Percentiles rank a stretch among this genome's conserved stretches.
These are phyloP conservation scores for Favolaschia claudopus DNA, from an alignment of 768 basidiomycete genomes.

Conservation along the genomic window DNA sequence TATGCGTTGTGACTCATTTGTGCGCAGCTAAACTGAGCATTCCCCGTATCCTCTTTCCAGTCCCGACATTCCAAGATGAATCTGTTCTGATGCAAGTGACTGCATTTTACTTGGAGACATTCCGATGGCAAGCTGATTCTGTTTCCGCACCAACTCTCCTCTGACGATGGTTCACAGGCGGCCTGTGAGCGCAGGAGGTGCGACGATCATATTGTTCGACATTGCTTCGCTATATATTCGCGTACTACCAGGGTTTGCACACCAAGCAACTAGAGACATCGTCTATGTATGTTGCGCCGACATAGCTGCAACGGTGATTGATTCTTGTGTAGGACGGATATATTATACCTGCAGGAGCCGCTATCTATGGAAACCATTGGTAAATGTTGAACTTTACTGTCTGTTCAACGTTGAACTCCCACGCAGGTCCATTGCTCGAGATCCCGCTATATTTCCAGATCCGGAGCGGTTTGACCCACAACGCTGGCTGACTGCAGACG, in stretches of 20 bases:
- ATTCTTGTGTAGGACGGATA: conserved; percentile 45
- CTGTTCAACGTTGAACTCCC: not conserved
- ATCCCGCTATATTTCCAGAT: conserved; percentile 61
- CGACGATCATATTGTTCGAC: conserved; percentile 27
- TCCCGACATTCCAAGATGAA: conserved; percentile 50
- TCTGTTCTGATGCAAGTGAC: conserved; percentile 51
- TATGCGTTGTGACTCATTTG: not conserved
- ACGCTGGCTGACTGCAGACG: conserved; percentile 57
- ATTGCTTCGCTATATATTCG: conserved; percentile 61
- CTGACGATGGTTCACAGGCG: conserved; percentile 28
- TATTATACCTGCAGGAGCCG: conserved; percentile 63
- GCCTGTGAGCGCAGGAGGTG: conserved; percentile 57
- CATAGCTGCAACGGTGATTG: conserved; percentile 38
- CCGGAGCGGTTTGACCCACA: conserved; percentile 65
- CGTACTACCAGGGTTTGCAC: conserved; percentile 67
- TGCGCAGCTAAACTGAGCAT: conserved; percentile 38
- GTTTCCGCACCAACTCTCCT: not conserved
- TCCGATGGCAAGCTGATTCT: conserved; percentile 57
- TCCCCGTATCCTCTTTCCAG: conserved; percentile 35
- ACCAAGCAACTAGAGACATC: conserved; percentile 70
- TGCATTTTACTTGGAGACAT: conserved; percentile 59
- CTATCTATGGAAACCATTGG: conserved; percentile 70
- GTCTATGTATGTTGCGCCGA: conserved; percentile 58
- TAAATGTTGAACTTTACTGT: conserved; percentile 20
- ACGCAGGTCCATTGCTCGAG: conserved; percentile 59